Evolutionary conservation across 345 rosid species (phyloP).

Genomic region (Heritiera fomes): DNA sequence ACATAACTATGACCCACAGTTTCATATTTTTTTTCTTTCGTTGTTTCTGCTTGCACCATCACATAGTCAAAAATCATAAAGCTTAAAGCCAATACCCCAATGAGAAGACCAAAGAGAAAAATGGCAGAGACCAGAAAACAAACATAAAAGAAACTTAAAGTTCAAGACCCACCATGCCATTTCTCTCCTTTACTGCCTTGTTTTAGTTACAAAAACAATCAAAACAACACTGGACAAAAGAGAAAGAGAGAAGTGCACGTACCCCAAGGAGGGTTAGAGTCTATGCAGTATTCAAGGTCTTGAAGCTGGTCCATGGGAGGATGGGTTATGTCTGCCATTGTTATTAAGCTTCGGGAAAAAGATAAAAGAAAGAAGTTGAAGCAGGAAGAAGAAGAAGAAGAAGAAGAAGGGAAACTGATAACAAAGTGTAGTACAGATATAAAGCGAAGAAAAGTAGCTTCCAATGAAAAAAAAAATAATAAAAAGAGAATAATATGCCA

Average conservation of each 20-base stretch:
- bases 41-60: neutral
- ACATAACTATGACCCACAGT: constrained; percentile 21
- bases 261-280: constrained; percentile 99
- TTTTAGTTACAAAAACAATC: neutral
- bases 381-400: neutral
- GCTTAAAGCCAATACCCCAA: neutral
- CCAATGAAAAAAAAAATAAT: constrained; percentile 11
- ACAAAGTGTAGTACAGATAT: constrained; percentile 40
- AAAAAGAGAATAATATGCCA: constrained; percentile 38
- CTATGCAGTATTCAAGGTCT: constrained; percentile 99
- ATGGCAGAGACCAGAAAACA: neutral
- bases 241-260: constrained; percentile 7
- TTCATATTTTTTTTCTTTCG: constrained; percentile 6
- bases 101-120: neutral
- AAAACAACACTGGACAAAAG: neutral
- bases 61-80: neutral
- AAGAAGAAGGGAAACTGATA: constrained; percentile 19
- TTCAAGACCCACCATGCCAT: neutral
- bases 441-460: constrained; percentile 45
- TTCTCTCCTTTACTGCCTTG: neutral
- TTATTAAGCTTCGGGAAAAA: constrained; percentile 11
- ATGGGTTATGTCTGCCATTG: constrained; percentile 68
- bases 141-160: neutral
- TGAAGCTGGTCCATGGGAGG: constrained; percentile 96
- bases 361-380: constrained; percentile 7